Conservation (phyloP, 768 basidiomycete species). For the Hysterangium stoloniferum region DNA sequence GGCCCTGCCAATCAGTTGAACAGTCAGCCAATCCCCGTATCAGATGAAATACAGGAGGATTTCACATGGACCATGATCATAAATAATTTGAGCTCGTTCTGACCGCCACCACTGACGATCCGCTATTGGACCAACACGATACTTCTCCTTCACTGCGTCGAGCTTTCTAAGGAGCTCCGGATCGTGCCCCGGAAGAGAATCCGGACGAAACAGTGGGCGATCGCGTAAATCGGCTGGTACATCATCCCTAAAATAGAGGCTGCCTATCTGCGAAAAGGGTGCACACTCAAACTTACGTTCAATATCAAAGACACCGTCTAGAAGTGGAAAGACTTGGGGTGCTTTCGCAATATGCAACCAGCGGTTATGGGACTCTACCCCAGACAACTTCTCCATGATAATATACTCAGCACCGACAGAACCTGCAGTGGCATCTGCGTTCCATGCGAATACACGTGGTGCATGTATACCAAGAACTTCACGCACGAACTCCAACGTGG, state of each 20-base stretch:
- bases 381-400: slow-evolving; percentile 32
- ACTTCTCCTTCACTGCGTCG: not conserved
- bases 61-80: slow-evolving; percentile 1
- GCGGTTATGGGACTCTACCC: not conserved
- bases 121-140: not conserved
- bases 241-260: slow-evolving; percentile 9
- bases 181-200: too few species aligned
- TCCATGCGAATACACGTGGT: slow-evolving; percentile 37
- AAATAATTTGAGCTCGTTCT: not conserved
- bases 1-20: too few species aligned
- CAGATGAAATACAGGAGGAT: too few species aligned
- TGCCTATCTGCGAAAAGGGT: slow-evolving; percentile 3
- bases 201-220: not conserved
- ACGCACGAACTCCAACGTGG: slow-evolving; percentile 36
- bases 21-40: too few species aligned
- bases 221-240: not conserved
- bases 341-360: slow-evolving; percentile 12
- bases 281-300: not conserved
- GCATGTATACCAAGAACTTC: slow-evolving; percentile 30
- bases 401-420: slow-evolving; percentile 38
- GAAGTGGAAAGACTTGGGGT: not conserved
- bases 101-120: not conserved
- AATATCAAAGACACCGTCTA: slow-evolving; percentile 1
- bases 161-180: too few species aligned
- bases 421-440: slow-evolving; percentile 21